Conservation (phyloP, 2,329 filamentous ascomycete genomes). For the Rhinocladiella mackenziei region DNA sequence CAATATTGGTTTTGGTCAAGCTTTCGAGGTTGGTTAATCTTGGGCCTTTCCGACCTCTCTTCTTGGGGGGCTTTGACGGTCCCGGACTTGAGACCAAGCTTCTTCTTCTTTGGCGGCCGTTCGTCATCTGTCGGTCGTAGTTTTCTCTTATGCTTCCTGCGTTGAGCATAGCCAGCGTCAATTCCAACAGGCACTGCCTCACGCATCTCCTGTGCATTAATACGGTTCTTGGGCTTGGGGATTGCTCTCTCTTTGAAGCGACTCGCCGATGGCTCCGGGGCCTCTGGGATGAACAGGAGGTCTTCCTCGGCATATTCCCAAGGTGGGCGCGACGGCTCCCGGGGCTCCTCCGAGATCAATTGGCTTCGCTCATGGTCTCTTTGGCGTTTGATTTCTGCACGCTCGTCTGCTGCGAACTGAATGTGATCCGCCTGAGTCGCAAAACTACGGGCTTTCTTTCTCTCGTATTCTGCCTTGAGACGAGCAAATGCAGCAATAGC, state of each 20-base stretch:
- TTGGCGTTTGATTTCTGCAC: conserved; percentile 16
- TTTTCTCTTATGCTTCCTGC: conserved; percentile 16
- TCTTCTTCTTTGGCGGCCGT: conserved; percentile 8
- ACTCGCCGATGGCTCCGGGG: not conserved
- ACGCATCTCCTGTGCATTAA: conserved; percentile 14
- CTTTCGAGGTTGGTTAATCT: conserved; percentile 26
- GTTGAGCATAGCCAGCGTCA: conserved; percentile 1
- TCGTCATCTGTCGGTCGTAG: conserved; percentile 1
- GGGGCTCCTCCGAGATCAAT: conserved; percentile 3
- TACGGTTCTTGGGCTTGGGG: conserved; percentile 13
- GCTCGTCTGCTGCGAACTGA: conserved; percentile 13
- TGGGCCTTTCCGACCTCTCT: conserved; percentile 6
- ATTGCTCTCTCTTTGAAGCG: conserved; percentile 7
- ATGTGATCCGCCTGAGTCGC: conserved; percentile 18
- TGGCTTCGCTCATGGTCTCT: conserved; percentile 15
- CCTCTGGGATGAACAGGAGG: conserved; percentile 21
- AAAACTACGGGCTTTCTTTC: conserved; percentile 4
- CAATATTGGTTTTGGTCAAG: conserved; percentile 27
- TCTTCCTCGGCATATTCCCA: conserved; percentile 17
- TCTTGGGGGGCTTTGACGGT: not conserved
- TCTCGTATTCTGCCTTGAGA: conserved; percentile 14
- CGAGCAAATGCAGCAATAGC: conserved; percentile 10
- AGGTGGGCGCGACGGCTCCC: not conserved
- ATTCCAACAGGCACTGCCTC: conserved; percentile 18
- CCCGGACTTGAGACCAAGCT: not conserved